phyloP scores from a whole-genome alignment of 768 basidiomycete genomes.

The Mycena epipterygia region DNA sequence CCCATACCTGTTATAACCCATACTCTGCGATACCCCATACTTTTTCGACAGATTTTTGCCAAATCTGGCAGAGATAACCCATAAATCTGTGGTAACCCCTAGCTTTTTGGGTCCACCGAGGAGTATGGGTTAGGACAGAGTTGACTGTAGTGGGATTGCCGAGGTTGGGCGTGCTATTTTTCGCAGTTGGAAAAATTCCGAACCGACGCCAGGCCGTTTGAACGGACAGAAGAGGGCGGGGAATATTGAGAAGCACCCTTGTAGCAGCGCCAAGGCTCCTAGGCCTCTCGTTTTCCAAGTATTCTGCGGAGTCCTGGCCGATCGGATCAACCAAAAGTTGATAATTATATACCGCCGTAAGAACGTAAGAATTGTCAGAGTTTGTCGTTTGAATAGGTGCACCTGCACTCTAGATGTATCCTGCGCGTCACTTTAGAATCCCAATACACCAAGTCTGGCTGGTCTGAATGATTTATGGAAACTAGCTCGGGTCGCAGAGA shows the following conservation, averaged over 20 bases:
- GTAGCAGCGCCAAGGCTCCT: constrained; percentile 14
- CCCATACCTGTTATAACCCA: too few relatives aligned
- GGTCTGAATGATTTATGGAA: constrained; percentile 15
- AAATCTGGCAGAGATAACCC: too few relatives aligned
- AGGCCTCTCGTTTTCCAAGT: constrained; percentile 12
- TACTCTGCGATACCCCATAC: too few relatives aligned
- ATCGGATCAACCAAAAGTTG: constrained; percentile 15
- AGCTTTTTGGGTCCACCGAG: too few relatives aligned
- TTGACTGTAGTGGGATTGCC: constrained; percentile 16
- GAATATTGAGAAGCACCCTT: constrained; percentile 15
- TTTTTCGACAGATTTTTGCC: too few relatives aligned
- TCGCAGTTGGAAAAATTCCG: constrained; percentile 14
- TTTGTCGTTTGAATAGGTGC: constrained; percentile 19
- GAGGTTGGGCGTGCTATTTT: constrained; percentile 20
- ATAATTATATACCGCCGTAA: constrained; percentile 11
- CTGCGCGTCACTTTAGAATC: constrained; percentile 17
- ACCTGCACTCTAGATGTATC: constrained; percentile 21
- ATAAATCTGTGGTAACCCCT: too few relatives aligned
- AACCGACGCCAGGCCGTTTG: constrained; percentile 15
- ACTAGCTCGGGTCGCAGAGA: constrained; percentile 19
- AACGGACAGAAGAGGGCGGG: constrained; percentile 18
- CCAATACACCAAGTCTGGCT: constrained; percentile 16
- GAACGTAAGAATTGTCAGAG: constrained; percentile 19
- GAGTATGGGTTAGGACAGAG: too few relatives aligned
- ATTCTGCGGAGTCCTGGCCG: constrained; percentile 11